Evolutionary conservation across 2,329 filamentous ascomycete genomes (phyloP).

Genomic region (Hypoxylon sp.): DNA sequence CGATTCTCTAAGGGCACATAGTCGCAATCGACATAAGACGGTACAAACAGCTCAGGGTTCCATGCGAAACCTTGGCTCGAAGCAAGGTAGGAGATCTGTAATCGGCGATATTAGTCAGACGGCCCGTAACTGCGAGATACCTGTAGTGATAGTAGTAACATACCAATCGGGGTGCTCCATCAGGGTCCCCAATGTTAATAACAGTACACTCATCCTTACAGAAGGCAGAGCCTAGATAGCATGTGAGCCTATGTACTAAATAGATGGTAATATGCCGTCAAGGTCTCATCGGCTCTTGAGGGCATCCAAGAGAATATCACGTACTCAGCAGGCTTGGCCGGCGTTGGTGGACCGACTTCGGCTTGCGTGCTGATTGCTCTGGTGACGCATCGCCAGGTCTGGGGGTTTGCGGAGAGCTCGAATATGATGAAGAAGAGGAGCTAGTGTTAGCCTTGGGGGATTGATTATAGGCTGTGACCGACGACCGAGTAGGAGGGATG

Average conservation of each 20-base stretch:
- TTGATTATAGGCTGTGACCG: constrained; percentile 56
- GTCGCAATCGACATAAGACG: constrained; percentile 81
- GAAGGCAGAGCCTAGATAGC: constrained; percentile 74
- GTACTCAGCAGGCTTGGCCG: constrained; percentile 75
- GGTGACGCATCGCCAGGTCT: constrained; percentile 59
- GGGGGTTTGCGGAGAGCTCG: constrained; percentile 68
- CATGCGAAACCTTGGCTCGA: constrained; percentile 85
- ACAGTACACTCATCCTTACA: constrained; percentile 84
- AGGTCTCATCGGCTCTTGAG: background rate
- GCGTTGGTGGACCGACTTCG: constrained; percentile 65
- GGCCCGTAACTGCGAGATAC: constrained; percentile 21
- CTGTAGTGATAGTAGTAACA: constrained; percentile 51
- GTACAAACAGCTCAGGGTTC: constrained; percentile 89
- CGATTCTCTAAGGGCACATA: constrained; percentile 81
- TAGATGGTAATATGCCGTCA: constrained; percentile 11
- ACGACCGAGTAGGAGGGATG: constrained; percentile 68
- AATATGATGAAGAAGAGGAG: constrained; percentile 68
- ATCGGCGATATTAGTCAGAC: constrained; percentile 43
- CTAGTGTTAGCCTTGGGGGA: constrained; percentile 63
- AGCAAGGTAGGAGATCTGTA: constrained; percentile 83
- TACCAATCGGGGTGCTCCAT: constrained; percentile 80
- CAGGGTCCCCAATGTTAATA: constrained; percentile 81
- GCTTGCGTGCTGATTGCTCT: constrained; percentile 58
- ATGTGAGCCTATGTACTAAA: constrained; percentile 44
- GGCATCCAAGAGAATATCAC: constrained; percentile 40